Evolutionary conservation across 192 early-diverging fungal genomes (phyloP).

Genomic region (Coemansia erecta): DNA sequence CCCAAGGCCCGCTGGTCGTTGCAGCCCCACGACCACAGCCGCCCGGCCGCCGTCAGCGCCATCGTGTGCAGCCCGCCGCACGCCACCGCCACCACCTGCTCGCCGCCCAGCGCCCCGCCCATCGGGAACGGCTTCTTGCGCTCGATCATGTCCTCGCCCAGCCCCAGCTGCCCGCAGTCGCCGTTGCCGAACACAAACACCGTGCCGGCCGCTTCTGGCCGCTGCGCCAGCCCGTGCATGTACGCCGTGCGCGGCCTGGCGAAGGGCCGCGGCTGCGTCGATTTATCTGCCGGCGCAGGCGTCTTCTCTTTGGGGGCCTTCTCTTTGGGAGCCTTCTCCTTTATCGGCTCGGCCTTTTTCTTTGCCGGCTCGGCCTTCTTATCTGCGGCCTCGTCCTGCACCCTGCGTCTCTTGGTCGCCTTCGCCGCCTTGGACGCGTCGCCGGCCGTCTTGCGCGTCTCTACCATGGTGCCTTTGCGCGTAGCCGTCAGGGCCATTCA

Average conservation of each 20-base stretch:
- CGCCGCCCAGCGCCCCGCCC: slow-evolving; percentile 62
- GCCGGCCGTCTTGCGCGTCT: slow-evolving; percentile 24
- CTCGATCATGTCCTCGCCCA: slow-evolving; percentile 78
- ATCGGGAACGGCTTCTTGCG: slow-evolving; percentile 76
- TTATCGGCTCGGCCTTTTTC: slow-evolving; percentile 2
- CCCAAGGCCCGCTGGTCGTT: slow-evolving; percentile 92
- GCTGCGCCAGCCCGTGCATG: slow-evolving; percentile 28
- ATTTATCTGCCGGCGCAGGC: neutral
- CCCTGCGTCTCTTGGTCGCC: slow-evolving; percentile 49
- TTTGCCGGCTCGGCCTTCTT: slow-evolving; percentile 7
- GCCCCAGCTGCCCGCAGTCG: slow-evolving; percentile 88
- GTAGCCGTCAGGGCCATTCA: neutral
- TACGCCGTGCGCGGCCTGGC: slow-evolving; percentile 34
- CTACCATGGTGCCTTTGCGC: slow-evolving; percentile 8
- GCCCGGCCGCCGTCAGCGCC: slow-evolving; percentile 67
- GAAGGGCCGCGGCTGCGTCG: slow-evolving; percentile 22
- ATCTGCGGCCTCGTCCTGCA: slow-evolving; percentile 7
- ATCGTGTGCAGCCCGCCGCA: slow-evolving; percentile 89
- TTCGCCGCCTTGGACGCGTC: slow-evolving; percentile 22
- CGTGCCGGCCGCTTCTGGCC: slow-evolving; percentile 12
- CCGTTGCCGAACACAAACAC: slow-evolving; percentile 87
- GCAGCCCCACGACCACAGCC: slow-evolving; percentile 93
- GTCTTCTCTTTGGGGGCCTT: slow-evolving; percentile 1
- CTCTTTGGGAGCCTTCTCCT: neutral
- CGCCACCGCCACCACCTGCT: slow-evolving; percentile 72